Percentiles rank a stretch among this genome's conserved stretches.
These are phyloP conservation scores for Saccharomycopsis schoenii DNA, from an alignment of 805 yeast species.

Conservation along the genomic window DNA sequence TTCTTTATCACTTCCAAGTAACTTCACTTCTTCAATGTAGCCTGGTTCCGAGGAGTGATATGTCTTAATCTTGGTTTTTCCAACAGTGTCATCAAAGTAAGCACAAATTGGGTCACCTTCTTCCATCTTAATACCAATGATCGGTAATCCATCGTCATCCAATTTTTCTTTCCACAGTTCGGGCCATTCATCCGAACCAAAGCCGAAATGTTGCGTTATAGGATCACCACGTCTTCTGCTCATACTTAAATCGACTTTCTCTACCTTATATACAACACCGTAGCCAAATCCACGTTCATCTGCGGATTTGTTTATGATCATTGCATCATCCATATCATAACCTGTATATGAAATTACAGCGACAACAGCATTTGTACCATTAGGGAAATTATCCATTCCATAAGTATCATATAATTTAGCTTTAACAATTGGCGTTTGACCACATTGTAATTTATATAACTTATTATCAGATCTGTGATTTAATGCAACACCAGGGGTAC, in stretches of 20 bases:
- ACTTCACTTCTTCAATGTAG: slow-evolving; percentile 87
- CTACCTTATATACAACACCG: slow-evolving; percentile 93
- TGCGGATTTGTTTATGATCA: slow-evolving; percentile 95
- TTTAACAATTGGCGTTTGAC: slow-evolving; percentile 95
- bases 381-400: slow-evolving; percentile 97
- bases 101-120: slow-evolving; percentile 97
- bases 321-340: slow-evolving; percentile 99
- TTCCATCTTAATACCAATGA: slow-evolving; percentile 75
- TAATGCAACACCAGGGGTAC: slow-evolving; percentile 97
- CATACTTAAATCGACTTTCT: slow-evolving; percentile 72
- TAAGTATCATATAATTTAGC: slow-evolving; percentile 90
- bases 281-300: slow-evolving; percentile 97
- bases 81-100: slow-evolving; percentile 80
- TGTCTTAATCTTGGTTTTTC: slow-evolving; percentile 84
- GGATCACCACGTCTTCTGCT: slow-evolving; percentile 89
- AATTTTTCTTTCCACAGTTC: slow-evolving; percentile 79
- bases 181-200: slow-evolving; percentile 91
- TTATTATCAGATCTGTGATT: slow-evolving; percentile 91
- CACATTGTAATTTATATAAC: slow-evolving; percentile 83
- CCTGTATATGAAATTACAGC: slow-evolving; percentile 99
- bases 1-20: slow-evolving; percentile 70
- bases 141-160: slow-evolving; percentile 89
- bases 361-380: slow-evolving; percentile 96
- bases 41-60: slow-evolving; percentile 94
- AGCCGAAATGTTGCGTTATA: slow-evolving; percentile 86